Evolutionary conservation across 106 monocot species (phyloP).

Genomic region (Hemerocallis citrina): DNA sequence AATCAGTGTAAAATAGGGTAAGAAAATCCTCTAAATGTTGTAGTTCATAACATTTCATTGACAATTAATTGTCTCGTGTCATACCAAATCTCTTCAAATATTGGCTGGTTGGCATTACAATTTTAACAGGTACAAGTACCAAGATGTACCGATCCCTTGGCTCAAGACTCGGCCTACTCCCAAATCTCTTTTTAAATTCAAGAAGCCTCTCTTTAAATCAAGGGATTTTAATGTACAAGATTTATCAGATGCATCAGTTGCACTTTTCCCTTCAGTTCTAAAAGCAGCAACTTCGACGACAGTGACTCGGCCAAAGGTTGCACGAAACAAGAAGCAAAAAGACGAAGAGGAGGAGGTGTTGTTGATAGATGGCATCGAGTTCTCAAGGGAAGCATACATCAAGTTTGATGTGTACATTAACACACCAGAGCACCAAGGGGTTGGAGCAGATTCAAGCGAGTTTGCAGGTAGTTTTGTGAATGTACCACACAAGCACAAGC

Average conservation of each 20-base stretch:
- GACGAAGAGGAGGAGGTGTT: slow-evolving; percentile 23
- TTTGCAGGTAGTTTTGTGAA: slow-evolving; percentile 57
- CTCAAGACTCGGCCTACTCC: neutral
- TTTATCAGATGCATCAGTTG: neutral
- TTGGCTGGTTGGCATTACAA: no score
- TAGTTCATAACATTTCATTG: no score
- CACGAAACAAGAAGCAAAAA: slow-evolving; percentile 7
- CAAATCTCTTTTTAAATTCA: neutral
- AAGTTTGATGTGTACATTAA: slow-evolving; percentile 51
- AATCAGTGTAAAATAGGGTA: no score
- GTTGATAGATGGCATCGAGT: slow-evolving; percentile 15
- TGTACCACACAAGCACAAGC: slow-evolving; percentile 24
- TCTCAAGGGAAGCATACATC: slow-evolving; percentile 6
- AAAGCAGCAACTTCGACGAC: neutral
- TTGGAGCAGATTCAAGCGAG: slow-evolving; percentile 25
- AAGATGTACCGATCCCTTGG: slow-evolving; percentile 12
- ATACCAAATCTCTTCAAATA: no score
- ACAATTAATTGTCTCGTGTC: no score
- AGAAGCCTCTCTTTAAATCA: neutral
- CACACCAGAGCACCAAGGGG: neutral
- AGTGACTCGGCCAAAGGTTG: neutral
- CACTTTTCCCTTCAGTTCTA: neutral
- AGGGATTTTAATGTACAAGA: no score
- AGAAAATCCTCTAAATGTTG: no score
- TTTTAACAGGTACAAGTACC: slow-evolving; percentile 5